phyloP scores from a whole-genome alignment of 2,329 filamentous ascomycete species.

The Penicillium nordicum region DNA sequence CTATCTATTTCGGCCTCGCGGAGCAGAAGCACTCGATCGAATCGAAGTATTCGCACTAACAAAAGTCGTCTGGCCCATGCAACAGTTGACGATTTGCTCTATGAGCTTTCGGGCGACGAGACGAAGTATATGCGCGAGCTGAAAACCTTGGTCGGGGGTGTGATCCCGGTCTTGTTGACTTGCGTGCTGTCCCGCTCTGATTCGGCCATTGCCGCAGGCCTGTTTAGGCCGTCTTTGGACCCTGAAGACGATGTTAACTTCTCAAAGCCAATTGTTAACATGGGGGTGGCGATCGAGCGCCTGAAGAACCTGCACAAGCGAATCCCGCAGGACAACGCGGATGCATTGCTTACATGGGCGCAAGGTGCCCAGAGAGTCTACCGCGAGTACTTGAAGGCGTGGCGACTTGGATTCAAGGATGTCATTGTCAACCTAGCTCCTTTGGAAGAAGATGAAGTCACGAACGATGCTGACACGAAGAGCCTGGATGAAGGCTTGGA shows the following conservation, averaged over 20 bases:
- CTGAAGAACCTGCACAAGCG: slow-evolving; percentile 75
- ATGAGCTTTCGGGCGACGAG: slow-evolving; percentile 79
- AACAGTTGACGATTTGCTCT: slow-evolving; percentile 71
- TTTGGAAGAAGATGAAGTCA: slow-evolving; percentile 60
- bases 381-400: slow-evolving; percentile 77
- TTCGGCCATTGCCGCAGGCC: slow-evolving; percentile 59
- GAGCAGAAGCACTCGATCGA: slow-evolving; percentile 68
- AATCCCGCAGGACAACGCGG: slow-evolving; percentile 69
- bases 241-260: slow-evolving; percentile 59
- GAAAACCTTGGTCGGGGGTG: slow-evolving; percentile 88
- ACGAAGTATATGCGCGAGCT: slow-evolving; percentile 84
- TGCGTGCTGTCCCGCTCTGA: slow-evolving; percentile 74
- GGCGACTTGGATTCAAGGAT: slow-evolving; percentile 91
- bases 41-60: slow-evolving; percentile 72
- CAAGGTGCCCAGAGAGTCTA: slow-evolving; percentile 75
- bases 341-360: slow-evolving; percentile 76
- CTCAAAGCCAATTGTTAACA: slow-evolving; percentile 84
- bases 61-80: slow-evolving; percentile 64
- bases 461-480: slow-evolving; percentile 44
- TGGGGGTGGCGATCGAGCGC: slow-evolving; percentile 86
- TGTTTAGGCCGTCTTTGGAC: slow-evolving; percentile 60
- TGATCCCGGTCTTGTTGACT: slow-evolving; percentile 85
- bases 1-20: slow-evolving; percentile 65
- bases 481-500: slow-evolving; percentile 54
- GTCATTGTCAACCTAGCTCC: slow-evolving; percentile 90